phyloP scores from a whole-genome alignment of 805 yeast genomes.

The Lachancea dasiensis region DNA sequence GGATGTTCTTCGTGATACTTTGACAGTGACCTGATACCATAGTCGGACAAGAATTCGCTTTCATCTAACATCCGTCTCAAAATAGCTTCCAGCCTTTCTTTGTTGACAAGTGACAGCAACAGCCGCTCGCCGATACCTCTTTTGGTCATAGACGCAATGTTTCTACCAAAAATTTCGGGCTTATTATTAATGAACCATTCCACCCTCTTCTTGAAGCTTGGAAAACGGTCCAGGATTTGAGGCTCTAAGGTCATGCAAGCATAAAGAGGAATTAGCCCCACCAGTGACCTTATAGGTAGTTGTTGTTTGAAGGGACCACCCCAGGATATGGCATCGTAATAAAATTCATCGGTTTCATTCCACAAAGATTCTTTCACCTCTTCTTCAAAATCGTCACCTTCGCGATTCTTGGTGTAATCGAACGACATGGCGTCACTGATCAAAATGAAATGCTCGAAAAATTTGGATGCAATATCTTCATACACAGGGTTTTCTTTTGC shows the following conservation, averaged over 20 bases:
- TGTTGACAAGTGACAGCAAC: conserved; percentile 70
- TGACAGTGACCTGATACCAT: conserved; percentile 84
- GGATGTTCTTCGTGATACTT: conserved; percentile 82
- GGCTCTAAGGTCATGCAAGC: conserved; percentile 88
- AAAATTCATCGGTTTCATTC: conserved; percentile 86
- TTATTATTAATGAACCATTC: conserved; percentile 78
- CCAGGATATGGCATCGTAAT: conserved; percentile 85
- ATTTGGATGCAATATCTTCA: conserved; percentile 90
- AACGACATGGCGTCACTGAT: conserved; percentile 93
- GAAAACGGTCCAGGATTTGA: conserved; percentile 67
- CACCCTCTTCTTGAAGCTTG: conserved; percentile 74
- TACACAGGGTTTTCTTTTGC: conserved; percentile 81
- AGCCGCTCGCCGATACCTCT: conserved; percentile 81
- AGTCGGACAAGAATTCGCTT: conserved; percentile 74
- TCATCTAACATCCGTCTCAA: conserved; percentile 79
- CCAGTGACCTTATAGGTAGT: conserved; percentile 81
- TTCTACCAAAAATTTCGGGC: conserved; percentile 64
- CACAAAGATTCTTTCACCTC: conserved; percentile 62
- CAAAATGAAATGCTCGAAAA: conserved; percentile 84
- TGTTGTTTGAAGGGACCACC: conserved; percentile 62
- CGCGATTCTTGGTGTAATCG: conserved; percentile 31
- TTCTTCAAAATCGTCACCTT: conserved; percentile 34
- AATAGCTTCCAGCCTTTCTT: conserved; percentile 71
- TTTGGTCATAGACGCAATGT: conserved; percentile 74
- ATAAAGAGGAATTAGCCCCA: conserved; percentile 85